Evolutionary conservation across 2,329 filamentous ascomycete species (phyloP).

Genomic region (Nothophoma quercina): DNA sequence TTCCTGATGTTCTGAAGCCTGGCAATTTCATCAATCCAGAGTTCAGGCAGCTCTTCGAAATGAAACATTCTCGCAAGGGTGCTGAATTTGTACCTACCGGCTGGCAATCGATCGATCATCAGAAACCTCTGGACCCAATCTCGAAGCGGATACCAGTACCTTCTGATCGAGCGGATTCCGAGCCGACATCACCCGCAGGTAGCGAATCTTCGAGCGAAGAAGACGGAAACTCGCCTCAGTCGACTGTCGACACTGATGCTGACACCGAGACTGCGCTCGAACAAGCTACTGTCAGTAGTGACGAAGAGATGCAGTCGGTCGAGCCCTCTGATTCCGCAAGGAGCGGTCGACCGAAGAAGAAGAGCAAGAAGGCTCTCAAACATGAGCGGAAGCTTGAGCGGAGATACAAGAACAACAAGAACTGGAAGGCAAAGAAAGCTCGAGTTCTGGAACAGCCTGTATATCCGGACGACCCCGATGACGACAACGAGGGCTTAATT

Average conservation of each 20-base stretch:
- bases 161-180: conserved; percentile 44
- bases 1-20: conserved; percentile 59
- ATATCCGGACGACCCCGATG: conserved; percentile 42
- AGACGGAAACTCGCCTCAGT: conserved; percentile 39
- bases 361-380: conserved; percentile 42
- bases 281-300: conserved; percentile 44
- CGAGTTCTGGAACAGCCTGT: conserved; percentile 39
- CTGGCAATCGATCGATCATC: conserved; percentile 69
- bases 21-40: conserved; percentile 70
- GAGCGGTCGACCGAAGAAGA: conserved; percentile 42
- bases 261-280: conserved; percentile 31
- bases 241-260: conserved; percentile 35
- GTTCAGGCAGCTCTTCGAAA: conserved; percentile 70
- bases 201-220: conserved; percentile 46
- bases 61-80: conserved; percentile 68
- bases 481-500: conserved; percentile 68
- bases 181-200: conserved; percentile 34
- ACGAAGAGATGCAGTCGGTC: conserved; percentile 46
- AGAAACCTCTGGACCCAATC: conserved; percentile 64
- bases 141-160: conserved; percentile 54
- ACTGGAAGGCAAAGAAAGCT: conserved; percentile 44
- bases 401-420: conserved; percentile 43
- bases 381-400: conserved; percentile 39
- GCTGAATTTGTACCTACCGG: conserved; percentile 72
- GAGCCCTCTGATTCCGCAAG: conserved; percentile 33